Conservation (phyloP, 306 rosid genomes). For the Dryas octopetala region DNA sequence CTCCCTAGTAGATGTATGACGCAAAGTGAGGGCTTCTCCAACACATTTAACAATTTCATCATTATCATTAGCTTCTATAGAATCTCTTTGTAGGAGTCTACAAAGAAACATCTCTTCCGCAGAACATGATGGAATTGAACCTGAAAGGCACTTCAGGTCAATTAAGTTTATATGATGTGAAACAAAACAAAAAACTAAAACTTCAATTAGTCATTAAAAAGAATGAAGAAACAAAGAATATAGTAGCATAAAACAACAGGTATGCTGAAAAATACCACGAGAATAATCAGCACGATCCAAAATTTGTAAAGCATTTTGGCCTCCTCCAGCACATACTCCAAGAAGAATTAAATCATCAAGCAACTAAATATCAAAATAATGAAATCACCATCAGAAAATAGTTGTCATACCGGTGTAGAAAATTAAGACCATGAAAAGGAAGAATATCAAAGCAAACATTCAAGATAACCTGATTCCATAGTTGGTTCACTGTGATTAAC, state of each 20-base stretch:
- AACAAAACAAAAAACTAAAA: conserved; percentile 4
- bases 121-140: conserved; percentile 66
- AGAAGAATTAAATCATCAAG: conserved; percentile 80
- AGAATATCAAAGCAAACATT: conserved; percentile 18
- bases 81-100: conserved; percentile 71
- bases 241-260: neutral
- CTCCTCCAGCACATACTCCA: conserved; percentile 70
- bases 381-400: conserved; percentile 21
- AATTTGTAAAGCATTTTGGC: conserved; percentile 46
- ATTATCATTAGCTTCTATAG: conserved; percentile 45
- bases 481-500: conserved; percentile 63
- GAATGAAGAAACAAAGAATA: neutral
- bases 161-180: conserved; percentile 17
- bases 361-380: conserved; percentile 51
- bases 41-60: conserved; percentile 45
- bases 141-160: conserved; percentile 49
- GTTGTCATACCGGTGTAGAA: conserved; percentile 18
- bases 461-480: conserved; percentile 77
- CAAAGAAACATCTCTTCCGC: conserved; percentile 83
- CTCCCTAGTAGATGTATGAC: conserved; percentile 55
- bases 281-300: conserved; percentile 44
- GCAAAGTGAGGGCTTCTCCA: conserved; percentile 68
- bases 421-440: conserved; percentile 1
- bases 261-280: conserved; percentile 43
- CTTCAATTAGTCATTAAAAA: neutral